Conservation (phyloP, 495 filamentous ascomycete species). For the Letharia lupina region DNA sequence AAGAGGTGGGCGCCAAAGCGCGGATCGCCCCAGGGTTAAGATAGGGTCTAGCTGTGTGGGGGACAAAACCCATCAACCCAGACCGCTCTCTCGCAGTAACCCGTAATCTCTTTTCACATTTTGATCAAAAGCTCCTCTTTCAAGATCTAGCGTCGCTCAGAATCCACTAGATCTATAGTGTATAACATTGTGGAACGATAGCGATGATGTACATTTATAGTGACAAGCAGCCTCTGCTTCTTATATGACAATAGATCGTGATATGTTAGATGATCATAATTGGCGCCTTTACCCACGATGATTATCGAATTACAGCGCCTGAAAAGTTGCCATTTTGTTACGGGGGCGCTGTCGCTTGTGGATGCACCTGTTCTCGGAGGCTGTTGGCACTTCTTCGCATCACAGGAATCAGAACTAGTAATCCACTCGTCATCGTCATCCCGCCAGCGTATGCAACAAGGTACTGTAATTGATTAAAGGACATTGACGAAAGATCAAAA, state of each 20-base stretch:
- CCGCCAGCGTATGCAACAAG: constrained; percentile 18
- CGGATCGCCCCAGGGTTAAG: background rate
- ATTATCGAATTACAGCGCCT: background rate
- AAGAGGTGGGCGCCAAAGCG: background rate
- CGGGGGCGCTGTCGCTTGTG: background rate
- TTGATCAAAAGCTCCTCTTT: background rate
- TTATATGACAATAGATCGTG: background rate
- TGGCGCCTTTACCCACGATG: background rate
- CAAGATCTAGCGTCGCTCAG: background rate
- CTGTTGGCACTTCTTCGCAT: background rate
- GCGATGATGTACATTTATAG: background rate
- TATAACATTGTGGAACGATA: background rate
- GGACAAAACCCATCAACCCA: background rate
- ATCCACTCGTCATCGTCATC: constrained; percentile 17
- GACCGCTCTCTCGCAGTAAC: background rate
- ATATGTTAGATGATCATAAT: background rate
- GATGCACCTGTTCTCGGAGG: background rate
- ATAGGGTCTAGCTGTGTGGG: background rate
- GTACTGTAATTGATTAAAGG: constrained; percentile 9
- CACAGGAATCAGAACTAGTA: constrained; percentile 10
- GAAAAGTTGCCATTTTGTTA: background rate
- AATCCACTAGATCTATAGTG: background rate
- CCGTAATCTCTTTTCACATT: background rate
- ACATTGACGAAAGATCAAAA: background rate
- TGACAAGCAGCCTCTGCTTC: background rate